A percentile compares a stretch with the other conserved stretches of the same genome.
phyloP scores from a whole-genome alignment of 2,329 filamentous ascomycete species.

The Hypoxylon sp. region DNA sequence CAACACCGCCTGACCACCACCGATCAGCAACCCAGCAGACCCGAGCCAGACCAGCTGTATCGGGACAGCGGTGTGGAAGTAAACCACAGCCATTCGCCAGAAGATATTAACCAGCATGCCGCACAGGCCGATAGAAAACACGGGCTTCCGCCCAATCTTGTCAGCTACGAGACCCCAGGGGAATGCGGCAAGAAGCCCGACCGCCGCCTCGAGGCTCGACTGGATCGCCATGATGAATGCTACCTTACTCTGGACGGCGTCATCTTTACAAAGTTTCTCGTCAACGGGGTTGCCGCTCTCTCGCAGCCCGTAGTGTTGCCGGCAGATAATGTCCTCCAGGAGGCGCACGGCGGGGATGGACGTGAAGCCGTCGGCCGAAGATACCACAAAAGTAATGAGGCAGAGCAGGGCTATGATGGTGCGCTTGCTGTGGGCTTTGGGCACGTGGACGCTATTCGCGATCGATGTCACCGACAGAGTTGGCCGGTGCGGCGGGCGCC shows the following conservation, averaged over 20 bases:
- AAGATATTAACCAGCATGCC: slow-evolving; percentile 47
- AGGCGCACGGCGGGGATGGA: slow-evolving; percentile 51
- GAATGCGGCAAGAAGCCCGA: slow-evolving; percentile 52
- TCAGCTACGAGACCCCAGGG: slow-evolving; percentile 55
- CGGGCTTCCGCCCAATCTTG: slow-evolving; percentile 53
- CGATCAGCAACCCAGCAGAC: slow-evolving; percentile 49
- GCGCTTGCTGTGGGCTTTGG: slow-evolving; percentile 43
- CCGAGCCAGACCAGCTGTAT: slow-evolving; percentile 53
- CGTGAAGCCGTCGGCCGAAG: slow-evolving; percentile 48
- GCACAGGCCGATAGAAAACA: slow-evolving; percentile 50
- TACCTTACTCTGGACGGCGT: slow-evolving; percentile 52
- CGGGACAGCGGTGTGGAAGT: slow-evolving; percentile 51
- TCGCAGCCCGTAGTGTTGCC: slow-evolving; percentile 49
- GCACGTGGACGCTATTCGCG: slow-evolving; percentile 37
- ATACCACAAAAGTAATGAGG: slow-evolving; percentile 50
- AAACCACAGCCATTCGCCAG: slow-evolving; percentile 49
- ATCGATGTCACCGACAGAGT: slow-evolving; percentile 44
- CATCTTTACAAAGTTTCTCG: slow-evolving; percentile 52
- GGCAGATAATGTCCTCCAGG: slow-evolving; percentile 55
- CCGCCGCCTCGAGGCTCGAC: slow-evolving; percentile 48
- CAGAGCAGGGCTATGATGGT: slow-evolving; percentile 52
- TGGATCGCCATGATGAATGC: slow-evolving; percentile 52
- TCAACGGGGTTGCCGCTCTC: slow-evolving; percentile 47
- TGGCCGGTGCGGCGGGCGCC: slow-evolving; percentile 37
- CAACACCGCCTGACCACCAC: slow-evolving; percentile 53